Base-by-base conservation (phyloP, 139 green algal genomes). In the Picochlorum sp. region DNA sequence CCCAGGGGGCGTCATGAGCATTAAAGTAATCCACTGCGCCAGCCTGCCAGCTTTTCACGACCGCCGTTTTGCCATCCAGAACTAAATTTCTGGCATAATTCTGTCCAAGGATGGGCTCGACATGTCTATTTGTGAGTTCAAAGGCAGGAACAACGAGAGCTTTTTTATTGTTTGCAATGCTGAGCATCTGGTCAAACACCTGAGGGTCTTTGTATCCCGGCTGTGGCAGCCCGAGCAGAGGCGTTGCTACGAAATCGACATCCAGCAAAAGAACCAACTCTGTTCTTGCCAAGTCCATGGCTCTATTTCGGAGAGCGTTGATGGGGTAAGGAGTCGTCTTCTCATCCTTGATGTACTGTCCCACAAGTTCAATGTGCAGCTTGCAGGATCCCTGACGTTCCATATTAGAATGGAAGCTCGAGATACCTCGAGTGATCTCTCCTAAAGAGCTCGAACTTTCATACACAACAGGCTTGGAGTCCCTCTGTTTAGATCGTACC, bases 201-300 rank as follows among this genome's bases (percentile, higher is more conserved):
- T 28, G 8, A 6, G 58, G 58, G 23, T 65, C 58, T 59, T 31
- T 51, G 3, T 65, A 65, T 3, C 58, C 58, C 6, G 58, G 58
- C 7, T 65, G n/a, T 15, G 58, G 58, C 5, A 65, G 11, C 20
- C 58, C 58, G 14, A 65, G 44, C 1, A 57, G 20, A 59, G 58
- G 58, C n/a, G n/a, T 20, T 8, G 58, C 58, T 52, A 65, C 58
- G 23, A 65, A 65, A 52, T 65, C 58, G 15, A 65, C 58, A 52
- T 65, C 58, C 58, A 65, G 23, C 0, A 65, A 9, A 18, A 65
- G 9, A 18, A 52, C 44, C 20, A 65, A 23, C 5, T 65, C 58
- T 7, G 58, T 65, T 11, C 13, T 65, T 34, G 58, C 58, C 15
- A 65, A 28, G 6, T n/a, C 13, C 23, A 65, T 31, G 20, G 58